Base-by-base conservation (phyloP, 768 basidiomycete genomes). In the Crassisporium funariophilum region DNA sequence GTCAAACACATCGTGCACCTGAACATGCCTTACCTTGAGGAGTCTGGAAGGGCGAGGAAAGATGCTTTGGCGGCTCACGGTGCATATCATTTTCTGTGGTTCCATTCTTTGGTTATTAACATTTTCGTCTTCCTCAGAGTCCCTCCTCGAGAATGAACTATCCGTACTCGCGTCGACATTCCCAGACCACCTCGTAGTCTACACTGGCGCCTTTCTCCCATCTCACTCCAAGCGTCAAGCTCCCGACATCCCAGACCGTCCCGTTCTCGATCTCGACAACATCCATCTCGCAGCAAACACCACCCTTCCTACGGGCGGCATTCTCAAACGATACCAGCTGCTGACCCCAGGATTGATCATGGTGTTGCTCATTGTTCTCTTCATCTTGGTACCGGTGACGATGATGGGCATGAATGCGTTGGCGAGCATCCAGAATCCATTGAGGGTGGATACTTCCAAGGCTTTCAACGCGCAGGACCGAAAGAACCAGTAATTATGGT, bases 311-410 rank as follows among this genome's bases (percentile, higher is more conserved):
- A 60, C 68, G 6, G 80, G 77, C 17, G 85, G 87, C 8, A 82
- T 91, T 45, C 75, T 91, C 20, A 76, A 82, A 50, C 79, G 73
- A 24, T 91, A 90, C 64, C 88, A 90, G 60, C 75, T 90, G 36
- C 78, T 91, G 38, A 88, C 88, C 0, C 86, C 90, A 1, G 85
- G 76, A 0, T 73, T 92, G 38, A 88, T 91, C 64, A 76, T 74
- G 4, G 62, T 74, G 5, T 75, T 91, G 13, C 74, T 91, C 39
- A 65, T 91, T 35, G 67, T 69, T 0, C 71, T 91, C 58, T 86
- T 89, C 62, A 58, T 89, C 40, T 69, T 88, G 10, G 58, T 91
- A 17, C 88, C 91, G 1, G 64, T 86, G 37, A 60, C 88, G 9
- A 68, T 83, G 60, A 45, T 86, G 29, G 84, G 84, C 21, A 74